Conservation (phyloP, 176 grass and related monocot genomes). For the Cenchrus purpureus region DNA sequence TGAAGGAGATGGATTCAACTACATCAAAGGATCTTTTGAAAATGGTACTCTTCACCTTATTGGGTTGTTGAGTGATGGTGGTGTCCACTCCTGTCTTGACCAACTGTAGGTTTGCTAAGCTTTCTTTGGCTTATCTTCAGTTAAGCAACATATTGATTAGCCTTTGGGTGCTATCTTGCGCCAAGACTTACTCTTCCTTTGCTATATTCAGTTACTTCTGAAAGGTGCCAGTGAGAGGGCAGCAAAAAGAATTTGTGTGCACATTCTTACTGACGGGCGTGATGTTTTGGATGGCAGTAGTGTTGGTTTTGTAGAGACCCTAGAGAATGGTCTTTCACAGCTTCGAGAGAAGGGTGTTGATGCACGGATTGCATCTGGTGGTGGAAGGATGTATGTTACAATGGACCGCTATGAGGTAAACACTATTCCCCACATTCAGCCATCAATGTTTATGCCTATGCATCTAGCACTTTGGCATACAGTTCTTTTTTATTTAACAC, state of each 20-base stretch:
- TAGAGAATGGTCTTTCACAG: constrained; percentile 78
- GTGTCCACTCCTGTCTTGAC: constrained; percentile 95
- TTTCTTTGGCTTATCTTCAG: constrained; percentile 21
- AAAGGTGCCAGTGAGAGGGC: constrained; percentile 87
- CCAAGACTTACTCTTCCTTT: not conserved
- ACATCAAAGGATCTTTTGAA: constrained; percentile 87
- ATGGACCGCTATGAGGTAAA: constrained; percentile 99
- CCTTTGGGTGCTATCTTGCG: not conserved
- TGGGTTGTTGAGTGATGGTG: constrained; percentile 97
- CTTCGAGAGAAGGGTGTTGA: constrained; percentile 82
- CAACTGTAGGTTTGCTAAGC: constrained; percentile 74
- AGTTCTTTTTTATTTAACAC: constrained; percentile 18
- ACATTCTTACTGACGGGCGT: constrained; percentile 95
- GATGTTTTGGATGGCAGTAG: constrained; percentile 99
- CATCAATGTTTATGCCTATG: not conserved
- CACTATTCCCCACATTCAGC: not conserved
- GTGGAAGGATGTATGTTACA: constrained; percentile 98
- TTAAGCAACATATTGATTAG: not conserved
- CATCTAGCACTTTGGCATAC: not conserved
- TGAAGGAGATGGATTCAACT: constrained; percentile 89
- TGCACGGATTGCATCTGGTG: constrained; percentile 92
- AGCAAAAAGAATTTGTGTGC: constrained; percentile 90
- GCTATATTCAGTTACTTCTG: constrained; percentile 74
- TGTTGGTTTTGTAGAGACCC: constrained; percentile 83
- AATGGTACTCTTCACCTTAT: constrained; percentile 88